Conservation (phyloP, 2,329 filamentous ascomycete genomes). For the Akanthomyces muscarius region DNA sequence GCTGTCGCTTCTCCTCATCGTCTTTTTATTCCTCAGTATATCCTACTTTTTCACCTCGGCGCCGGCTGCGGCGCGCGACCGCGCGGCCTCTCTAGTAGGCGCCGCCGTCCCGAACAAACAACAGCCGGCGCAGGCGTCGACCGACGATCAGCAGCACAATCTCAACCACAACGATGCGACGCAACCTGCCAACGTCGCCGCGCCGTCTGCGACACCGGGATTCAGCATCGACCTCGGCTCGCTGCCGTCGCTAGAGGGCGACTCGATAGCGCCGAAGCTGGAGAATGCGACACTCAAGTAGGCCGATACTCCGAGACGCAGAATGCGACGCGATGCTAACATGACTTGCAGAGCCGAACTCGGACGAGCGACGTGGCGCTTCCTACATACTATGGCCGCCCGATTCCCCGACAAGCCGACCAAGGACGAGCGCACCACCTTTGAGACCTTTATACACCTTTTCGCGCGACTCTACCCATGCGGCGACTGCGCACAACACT, state of each 20-base stretch:
- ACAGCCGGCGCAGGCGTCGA: background rate
- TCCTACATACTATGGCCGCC: conserved; percentile 67
- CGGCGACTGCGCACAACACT: conserved; percentile 65
- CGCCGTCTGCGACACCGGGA: conserved; percentile 21
- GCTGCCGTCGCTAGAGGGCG: conserved; percentile 55
- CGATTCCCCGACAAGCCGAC: conserved; percentile 64
- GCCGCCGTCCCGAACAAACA: background rate
- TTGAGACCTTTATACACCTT: conserved; percentile 62
- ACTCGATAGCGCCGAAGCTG: conserved; percentile 73
- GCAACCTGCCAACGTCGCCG: conserved; percentile 26
- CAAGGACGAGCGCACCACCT: conserved; percentile 56
- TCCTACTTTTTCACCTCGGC: conserved; percentile 47
- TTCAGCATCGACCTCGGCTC: conserved; percentile 38
- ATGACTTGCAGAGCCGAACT: conserved; percentile 51
- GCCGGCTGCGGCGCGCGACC: conserved; percentile 19
- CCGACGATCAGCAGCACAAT: background rate
- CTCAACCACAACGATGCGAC: background rate
- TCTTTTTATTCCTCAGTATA: conserved; percentile 54
- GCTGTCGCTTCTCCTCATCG: conserved; percentile 49
- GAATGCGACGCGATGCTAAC: background rate
- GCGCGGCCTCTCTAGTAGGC: background rate
- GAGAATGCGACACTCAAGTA: conserved; percentile 80
- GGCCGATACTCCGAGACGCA: background rate
- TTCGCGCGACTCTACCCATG: conserved; percentile 68
- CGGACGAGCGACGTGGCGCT: conserved; percentile 64